Evolutionary conservation across 495 filamentous ascomycete genomes (phyloP), one percentile per base, ranked within the genome.

Genomic region (Tetracladium setigerum): DNA sequence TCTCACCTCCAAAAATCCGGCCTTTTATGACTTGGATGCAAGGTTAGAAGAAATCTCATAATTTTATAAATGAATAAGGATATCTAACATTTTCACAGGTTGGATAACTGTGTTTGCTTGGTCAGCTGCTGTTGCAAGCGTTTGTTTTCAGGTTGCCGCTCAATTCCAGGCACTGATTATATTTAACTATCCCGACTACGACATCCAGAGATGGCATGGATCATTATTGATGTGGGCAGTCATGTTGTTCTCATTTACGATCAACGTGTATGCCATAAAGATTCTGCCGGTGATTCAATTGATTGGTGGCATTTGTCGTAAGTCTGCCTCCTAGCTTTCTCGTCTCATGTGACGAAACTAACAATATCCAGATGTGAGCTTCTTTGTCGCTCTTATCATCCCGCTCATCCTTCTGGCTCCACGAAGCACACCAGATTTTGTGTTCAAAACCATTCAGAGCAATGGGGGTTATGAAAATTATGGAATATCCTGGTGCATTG

Each of bases 161-260:
- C 16, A 52, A n/a, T 44, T 59, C 22, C 50, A 55, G 43, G 60
- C 39, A 4, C 45, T 59, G 1, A 15, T 55, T 17, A 46, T 51
- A 12, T 30, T 62, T 18, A 63, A 63, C 32, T 40, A 55, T 38
- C 39, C 46, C 22, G 35, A 18, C 15, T 73, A 71, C 51, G 52
- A 57, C 4, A 45, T 53, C 11, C 36, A 70, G 19, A 47, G 62
- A 15, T 78, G 70, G 69, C 72, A 71, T 16, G 64, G 65, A 15
- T 69, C 71, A 0, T 46, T 78, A 19, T 49, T 75, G 19, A 63
- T 70, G 58, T 72, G 62, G 61, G 71, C 68, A 7, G 58, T 69
- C 9, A 50, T 67, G 5, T 31, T 65, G 7, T 47, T 70, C 8
- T 56, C 65, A 0, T 57, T 70, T 10, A 30, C 67, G 11, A 51